Percentiles rank a stretch among this genome's conserved stretches.
These are phyloP conservation scores for Medicago ruthenica DNA, from an alignment of 306 rosid species.

Conservation along the genomic window DNA sequence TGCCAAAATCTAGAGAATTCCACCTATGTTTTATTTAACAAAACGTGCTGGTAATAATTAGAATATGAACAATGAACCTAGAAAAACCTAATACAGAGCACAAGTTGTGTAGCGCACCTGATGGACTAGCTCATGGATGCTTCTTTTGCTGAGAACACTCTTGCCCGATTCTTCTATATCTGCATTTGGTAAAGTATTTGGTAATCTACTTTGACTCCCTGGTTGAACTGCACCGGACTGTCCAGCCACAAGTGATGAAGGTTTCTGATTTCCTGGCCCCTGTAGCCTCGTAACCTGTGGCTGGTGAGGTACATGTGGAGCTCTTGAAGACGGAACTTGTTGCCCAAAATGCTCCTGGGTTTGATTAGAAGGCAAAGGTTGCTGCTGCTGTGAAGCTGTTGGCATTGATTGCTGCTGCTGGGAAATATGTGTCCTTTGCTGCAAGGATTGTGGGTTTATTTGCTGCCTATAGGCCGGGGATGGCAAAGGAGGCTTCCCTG, in stretches of 20 bases:
- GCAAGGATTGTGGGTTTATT: conserved; percentile 66
- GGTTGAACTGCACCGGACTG: conserved; percentile 63
- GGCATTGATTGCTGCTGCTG: conserved; percentile 55
- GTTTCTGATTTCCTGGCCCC: conserved; percentile 65
- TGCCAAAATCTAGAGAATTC: background rate
- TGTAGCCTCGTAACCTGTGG: conserved; percentile 72
- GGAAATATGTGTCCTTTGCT: conserved; percentile 73
- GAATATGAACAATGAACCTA: background rate
- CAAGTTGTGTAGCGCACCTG: conserved; percentile 57
- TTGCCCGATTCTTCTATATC: conserved; percentile 74
- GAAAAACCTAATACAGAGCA: conserved; percentile 4
- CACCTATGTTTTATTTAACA: background rate
- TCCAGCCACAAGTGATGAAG: conserved; percentile 57
- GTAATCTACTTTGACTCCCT: conserved; percentile 56
- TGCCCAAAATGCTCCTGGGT: conserved; percentile 70
- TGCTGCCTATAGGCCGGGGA: conserved; percentile 81
- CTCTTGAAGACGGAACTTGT: conserved; percentile 65
- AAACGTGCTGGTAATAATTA: background rate
- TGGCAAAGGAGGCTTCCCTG: conserved; percentile 94
- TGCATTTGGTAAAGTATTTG: conserved; percentile 45
- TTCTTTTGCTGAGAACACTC: conserved; percentile 92
- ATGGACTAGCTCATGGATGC: conserved; percentile 81
- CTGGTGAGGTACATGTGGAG: conserved; percentile 68
- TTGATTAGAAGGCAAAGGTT: conserved; percentile 66
- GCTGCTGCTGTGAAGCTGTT: conserved; percentile 58